Conservation (phyloP, 1,284 basidiomycete species). For the Ganoderma resinaceum region DNA sequence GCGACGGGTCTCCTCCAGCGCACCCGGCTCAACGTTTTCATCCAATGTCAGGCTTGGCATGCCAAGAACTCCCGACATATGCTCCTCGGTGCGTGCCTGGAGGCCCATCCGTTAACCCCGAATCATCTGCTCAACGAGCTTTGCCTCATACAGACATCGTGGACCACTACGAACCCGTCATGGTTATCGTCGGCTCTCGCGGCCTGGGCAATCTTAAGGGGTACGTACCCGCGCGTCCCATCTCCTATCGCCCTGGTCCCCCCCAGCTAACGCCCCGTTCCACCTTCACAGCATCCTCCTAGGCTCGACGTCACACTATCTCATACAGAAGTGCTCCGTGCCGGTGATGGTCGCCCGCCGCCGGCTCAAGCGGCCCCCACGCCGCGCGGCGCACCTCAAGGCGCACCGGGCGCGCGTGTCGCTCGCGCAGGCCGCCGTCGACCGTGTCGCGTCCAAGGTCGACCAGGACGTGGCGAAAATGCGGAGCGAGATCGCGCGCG, state of each 20-base stretch:
- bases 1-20: conserved; percentile 90
- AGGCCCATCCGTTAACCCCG: not conserved
- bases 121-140: not conserved
- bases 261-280: not conserved
- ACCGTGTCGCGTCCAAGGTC: conserved; percentile 77
- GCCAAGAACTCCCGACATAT: conserved; percentile 95
- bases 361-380: conserved; percentile 56
- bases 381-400: conserved; percentile 47
- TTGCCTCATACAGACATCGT: conserved; percentile 73
- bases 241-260: not conserved
- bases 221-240: conserved; percentile 50
- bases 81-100: conserved; percentile 70
- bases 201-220: conserved; percentile 92
- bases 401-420: conserved; percentile 70
- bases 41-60: conserved; percentile 95
- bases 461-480: conserved; percentile 76
- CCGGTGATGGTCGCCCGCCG: conserved; percentile 75
- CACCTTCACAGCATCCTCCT: conserved; percentile 79
- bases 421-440: conserved; percentile 83
- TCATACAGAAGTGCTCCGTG: conserved; percentile 84
- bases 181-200: conserved; percentile 95
- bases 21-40: conserved; percentile 85
- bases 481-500: conserved; percentile 72
- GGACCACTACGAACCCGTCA: conserved; percentile 89
- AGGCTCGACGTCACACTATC: conserved; percentile 97